Percentiles rank a stretch among this genome's conserved stretches.
Conservation (phyloP, 176 grass and related monocot genomes). For the Panicum miliaceum region DNA sequence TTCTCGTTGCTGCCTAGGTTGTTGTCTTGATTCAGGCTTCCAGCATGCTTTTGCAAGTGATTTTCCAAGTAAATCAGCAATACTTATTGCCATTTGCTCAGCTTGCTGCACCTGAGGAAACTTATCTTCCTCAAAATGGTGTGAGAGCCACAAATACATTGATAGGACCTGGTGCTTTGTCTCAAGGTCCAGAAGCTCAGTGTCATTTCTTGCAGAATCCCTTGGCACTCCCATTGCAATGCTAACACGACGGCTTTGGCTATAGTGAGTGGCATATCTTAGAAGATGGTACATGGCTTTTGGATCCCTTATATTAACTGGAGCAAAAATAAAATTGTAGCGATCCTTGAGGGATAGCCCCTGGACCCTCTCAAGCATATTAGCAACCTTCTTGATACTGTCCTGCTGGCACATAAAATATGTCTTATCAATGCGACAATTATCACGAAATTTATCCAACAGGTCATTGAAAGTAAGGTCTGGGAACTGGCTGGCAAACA, state of each 20-base stretch:
- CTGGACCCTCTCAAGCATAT: constrained; percentile 90
- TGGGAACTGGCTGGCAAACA: constrained; percentile 79
- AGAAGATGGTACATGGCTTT: constrained; percentile 98
- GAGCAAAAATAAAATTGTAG: constrained; percentile 92
- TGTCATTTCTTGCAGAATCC: constrained; percentile 83
- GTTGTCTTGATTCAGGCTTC: constrained; percentile 86
- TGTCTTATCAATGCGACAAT: constrained; percentile 70
- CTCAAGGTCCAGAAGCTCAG: constrained; percentile 92
- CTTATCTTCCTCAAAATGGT: constrained; percentile 84
- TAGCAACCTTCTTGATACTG: constrained; percentile 84
- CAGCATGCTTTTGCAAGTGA: constrained; percentile 79
- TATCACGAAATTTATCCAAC: constrained; percentile 81
- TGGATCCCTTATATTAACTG: constrained; percentile 92
- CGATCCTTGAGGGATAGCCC: constrained; percentile 83
- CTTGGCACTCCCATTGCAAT: constrained; percentile 93
- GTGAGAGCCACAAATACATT: constrained; percentile 88
- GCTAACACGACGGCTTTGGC: constrained; percentile 68
- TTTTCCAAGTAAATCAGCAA: constrained; percentile 84
- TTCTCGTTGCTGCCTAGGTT: constrained; percentile 45
- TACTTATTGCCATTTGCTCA: constrained; percentile 74
- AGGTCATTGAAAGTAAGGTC: constrained; percentile 66
- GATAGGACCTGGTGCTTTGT: constrained; percentile 96
- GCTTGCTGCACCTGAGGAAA: constrained; percentile 88
- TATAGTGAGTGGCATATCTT: constrained; percentile 82
- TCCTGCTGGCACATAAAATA: constrained; percentile 93